Base-by-base conservation (phyloP, 805 yeast species). In the Ogataea dorogensis region DNA sequence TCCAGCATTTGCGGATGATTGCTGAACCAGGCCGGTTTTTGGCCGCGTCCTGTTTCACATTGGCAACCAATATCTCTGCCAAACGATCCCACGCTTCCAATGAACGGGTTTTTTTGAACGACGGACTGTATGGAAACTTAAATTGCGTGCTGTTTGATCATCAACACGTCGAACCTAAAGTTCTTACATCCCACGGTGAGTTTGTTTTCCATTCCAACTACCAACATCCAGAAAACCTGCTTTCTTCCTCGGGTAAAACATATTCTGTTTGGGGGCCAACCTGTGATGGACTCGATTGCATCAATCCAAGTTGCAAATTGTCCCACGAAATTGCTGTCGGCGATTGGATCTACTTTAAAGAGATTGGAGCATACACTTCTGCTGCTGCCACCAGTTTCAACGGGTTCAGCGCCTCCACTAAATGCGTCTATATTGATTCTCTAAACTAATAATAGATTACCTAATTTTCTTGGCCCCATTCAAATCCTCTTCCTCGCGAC, bases 191-290 rank as follows among this genome's bases (percentile, higher is more conserved):
- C 44, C 60, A 68, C 24, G 70, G 71, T 27, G 67, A 59, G 26
- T 52, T 54, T 33, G 54, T 54, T 24, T 50, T 62, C 17, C 44
- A 32, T 36, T 48, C 50, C 10, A 36, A 46, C 13, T 50, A 33
- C 22, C 24, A 40, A 4, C 19, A 17, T 4, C 26, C 38, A 7
- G 46, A 36, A 17, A 48, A 54, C 13, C 37, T 32, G 5, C 12
- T 36, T 19, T 5, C 36, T 10, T 10, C 12, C 8, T 17, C 34
- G 7, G 16, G 31, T 14, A 41, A 50, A 24, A 46, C 44, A 24
- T 81, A 74, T 35, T 85, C 95, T 3, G 72, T 93, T 42, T 91
- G 98, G 98, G 98, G 98, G 5, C 98, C 98, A 28, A 91, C 98
- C 13, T 91, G 98, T 65, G 98, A 91, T 63, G 97, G 97, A 3